Evolutionary conservation across 139 green algal genomes (phyloP), one percentile per base, ranked within the genome.

Genomic region (Nannochloris sp.): DNA sequence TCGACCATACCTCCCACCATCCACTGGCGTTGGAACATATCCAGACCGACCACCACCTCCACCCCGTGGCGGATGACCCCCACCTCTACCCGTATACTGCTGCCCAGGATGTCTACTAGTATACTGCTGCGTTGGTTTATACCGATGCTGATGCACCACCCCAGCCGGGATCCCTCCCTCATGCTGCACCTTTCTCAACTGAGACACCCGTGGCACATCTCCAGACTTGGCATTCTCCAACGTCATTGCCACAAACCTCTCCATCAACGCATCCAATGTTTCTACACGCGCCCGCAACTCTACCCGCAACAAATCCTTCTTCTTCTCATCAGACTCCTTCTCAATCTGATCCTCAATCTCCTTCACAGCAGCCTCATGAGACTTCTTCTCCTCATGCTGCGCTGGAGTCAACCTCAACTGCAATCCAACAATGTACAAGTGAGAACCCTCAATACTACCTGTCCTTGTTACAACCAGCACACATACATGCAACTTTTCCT

Each of bases 401-500:
- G 75, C 48, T 1, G 70, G 54, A 18, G 64, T 82, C 31, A 90
- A 71, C 7, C 84, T 74, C 36, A 90, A 72, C 75, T 87, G 79
- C 70, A 66, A 5, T 21, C 2, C 21, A 10, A 58, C 11, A 58
- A 58, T 29, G 27, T 29, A 29, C 27, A 29, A 5, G 27, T 29
- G 27, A 29, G 27, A 29, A 29, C 27, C 4, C 3, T 29, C 27
- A 29, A 29, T 29, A 29, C 27, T 27, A 27, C 24, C 24, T 4
- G 24, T 4, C 24, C 0, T 29, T 29, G 1, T 29, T 29, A 5
- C 4, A 29, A 29, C 27, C 27, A 29, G 0, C 4, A 29, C 25
- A 16, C 60, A 57, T 40, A 88, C 76, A 49, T 85, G 78, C 15
- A 85, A 71, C 21, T 80, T 81, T 53, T 90, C 80, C 44, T 83